phyloP scores from a whole-genome alignment of 805 yeast species.

The Saturnispora kantuleensis region DNA sequence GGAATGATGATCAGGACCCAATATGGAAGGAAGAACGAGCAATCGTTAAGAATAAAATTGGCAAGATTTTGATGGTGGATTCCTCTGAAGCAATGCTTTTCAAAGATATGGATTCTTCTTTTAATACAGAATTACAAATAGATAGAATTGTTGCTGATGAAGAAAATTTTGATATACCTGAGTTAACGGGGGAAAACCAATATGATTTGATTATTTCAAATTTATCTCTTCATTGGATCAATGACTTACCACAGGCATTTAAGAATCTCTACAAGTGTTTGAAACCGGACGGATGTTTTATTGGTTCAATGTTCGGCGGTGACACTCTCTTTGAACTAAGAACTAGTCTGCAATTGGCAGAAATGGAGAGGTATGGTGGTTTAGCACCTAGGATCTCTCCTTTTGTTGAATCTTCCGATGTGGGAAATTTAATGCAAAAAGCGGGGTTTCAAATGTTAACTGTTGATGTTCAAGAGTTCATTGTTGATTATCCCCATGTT shows the following conservation, averaged over 20 bases:
- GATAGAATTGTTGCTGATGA: slow-evolving; percentile 56
- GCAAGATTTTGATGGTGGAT: slow-evolving; percentile 57
- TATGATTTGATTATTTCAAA: slow-evolving; percentile 70
- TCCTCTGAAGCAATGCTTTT: slow-evolving; percentile 42
- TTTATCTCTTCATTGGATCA: slow-evolving; percentile 74
- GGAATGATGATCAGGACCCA: slow-evolving; percentile 26
- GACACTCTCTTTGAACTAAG: slow-evolving; percentile 79
- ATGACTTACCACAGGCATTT: slow-evolving; percentile 65
- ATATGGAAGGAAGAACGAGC: slow-evolving; percentile 43
- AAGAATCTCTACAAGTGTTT: slow-evolving; percentile 45
- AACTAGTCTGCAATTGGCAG: slow-evolving; percentile 73
- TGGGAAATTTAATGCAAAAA: slow-evolving; percentile 60
- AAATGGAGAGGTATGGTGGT: slow-evolving; percentile 69
- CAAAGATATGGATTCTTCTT: slow-evolving; percentile 38
- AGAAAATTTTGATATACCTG: slow-evolving; percentile 42
- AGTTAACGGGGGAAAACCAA: slow-evolving; percentile 28
- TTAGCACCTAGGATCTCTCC: slow-evolving; percentile 77
- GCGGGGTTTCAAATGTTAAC: slow-evolving; percentile 77
- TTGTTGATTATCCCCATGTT: slow-evolving; percentile 69
- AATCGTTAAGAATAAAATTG: slow-evolving; percentile 42
- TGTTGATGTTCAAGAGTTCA: slow-evolving; percentile 73
- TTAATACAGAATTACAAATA: slow-evolving; percentile 36
- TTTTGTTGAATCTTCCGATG: slow-evolving; percentile 65
- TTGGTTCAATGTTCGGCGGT: slow-evolving; percentile 76
- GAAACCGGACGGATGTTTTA: slow-evolving; percentile 72